phyloP scores from a whole-genome alignment of 2,329 filamentous ascomycete genomes.

The Akanthomyces dipterigenus region DNA sequence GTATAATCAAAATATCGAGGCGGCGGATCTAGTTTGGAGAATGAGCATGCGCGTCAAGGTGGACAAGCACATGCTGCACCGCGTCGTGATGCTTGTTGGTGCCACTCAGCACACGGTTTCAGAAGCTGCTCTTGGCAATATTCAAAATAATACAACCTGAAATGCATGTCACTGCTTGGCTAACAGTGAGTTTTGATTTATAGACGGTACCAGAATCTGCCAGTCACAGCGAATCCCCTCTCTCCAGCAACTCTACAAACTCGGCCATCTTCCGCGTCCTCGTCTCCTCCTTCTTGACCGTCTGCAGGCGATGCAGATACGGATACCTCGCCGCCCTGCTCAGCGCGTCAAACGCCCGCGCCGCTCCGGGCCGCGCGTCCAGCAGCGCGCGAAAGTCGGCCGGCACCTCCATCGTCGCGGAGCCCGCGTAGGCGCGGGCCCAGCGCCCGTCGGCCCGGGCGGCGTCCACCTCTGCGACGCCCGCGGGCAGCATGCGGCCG shows the following conservation, averaged over 20 bases:
- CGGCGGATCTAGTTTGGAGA: too few species aligned
- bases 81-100: too few species aligned
- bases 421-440: conserved; percentile 48
- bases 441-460: conserved; percentile 53
- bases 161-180: neutral
- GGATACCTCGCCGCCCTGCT: conserved; percentile 38
- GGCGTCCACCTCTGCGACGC: conserved; percentile 43
- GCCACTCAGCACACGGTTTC: too few species aligned
- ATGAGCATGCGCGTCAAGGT: too few species aligned
- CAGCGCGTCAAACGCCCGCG: conserved; percentile 31
- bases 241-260: conserved; percentile 33
- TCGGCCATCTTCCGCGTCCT: conserved; percentile 32
- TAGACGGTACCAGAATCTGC: neutral
- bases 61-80: too few species aligned
- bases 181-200: neutral
- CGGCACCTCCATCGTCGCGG: conserved; percentile 39
- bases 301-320: conserved; percentile 39
- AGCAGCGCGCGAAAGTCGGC: conserved; percentile 42
- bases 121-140: neutral
- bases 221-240: conserved; percentile 23
- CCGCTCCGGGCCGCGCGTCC: conserved; percentile 23
- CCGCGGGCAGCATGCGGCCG: conserved; percentile 42
- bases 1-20: neutral
- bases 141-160: neutral
- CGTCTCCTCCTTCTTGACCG: conserved; percentile 31